Base-by-base conservation (phyloP, 2,329 filamentous ascomycete genomes). In the Colletotrichum godetiae region DNA sequence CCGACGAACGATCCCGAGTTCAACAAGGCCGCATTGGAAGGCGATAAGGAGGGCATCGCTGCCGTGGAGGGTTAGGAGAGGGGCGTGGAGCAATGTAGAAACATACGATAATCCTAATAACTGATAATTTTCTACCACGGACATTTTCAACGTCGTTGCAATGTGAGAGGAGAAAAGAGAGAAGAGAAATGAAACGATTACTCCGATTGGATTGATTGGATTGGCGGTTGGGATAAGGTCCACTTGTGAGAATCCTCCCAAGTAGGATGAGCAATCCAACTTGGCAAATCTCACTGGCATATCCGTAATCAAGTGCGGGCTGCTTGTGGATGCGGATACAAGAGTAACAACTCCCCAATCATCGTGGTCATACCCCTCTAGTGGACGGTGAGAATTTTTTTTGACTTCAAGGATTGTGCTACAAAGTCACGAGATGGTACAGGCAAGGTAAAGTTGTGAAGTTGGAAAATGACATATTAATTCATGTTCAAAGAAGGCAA, bases 1-100 rank as follows among this genome's bases (percentile, higher is more conserved):
- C 81, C 81, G 7, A 77, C 72, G 0, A 78, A 78, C 24, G 81
- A 82, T 42, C 76, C 77, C 2, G 81, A 82, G 42, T 83, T 81
- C 64, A 77, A 80, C 42, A 75, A 77, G 62, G 81, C 81, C 5
- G 68, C 57, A 11, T 63, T 82, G 73, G 75, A 75, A 56, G 66
- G 75, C 4, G 79, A 82, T 60, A 74, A 68, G 6, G 75, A 79
- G 55, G 80, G 78, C 1, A 81, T 82, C 59, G 73, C 76, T 19
- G 75, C 77, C 15, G 79, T 81, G 2, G 80, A 82, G 75, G 80
- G 80, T 1, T 82, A 37, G 24, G 7, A 24, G 24, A 2, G 2
- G 15, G 15, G 7, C 4, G 12, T 15, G 12, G 31, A 15, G 7
- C 5, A 42, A 2, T n/a, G 2, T 55, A 55, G 24, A 55, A 55